Base-by-base conservation (phyloP, 306 rosid species). In the Begonia loranthoides region DNA sequence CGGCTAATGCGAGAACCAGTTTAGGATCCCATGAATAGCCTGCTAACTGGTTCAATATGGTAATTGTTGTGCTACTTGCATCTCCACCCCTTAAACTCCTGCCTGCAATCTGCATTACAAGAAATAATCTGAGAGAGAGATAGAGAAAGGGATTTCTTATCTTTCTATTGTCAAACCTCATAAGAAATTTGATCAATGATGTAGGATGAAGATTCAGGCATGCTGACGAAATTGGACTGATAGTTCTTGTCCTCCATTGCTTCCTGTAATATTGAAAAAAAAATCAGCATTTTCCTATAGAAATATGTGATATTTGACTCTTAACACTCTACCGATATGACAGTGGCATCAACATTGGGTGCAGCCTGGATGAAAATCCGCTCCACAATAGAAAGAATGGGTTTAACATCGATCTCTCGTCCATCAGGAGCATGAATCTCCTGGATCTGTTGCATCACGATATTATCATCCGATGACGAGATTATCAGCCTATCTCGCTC, bases 1-100 rank as follows among this genome's bases (percentile, higher is more conserved):
- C 93, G n/a, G 94, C 96, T 12, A 92, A 51, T 52, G 88, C 28
- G 45, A 86, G 41, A 51, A 78, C 99, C 55, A 83, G 82, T 74
- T 90, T 90, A 44, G 93, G 79, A 69, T 90, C 96, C 99, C 96
- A 90, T 19, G 88, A 51, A 59, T 80, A 86, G 66, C 54, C 74
- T 2, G 93, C 68, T 17, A 86, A 73, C 54, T 59, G 64, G 64
- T 69, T 76, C 62, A 86, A 72, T 48, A 83, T 34, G 57, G 68
- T 80, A 73, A 83, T 65, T 1, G 94, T 75, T 49, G 84, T 69
- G 24, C 67, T 69, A 64, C 83, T 92, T 49, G 80, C 80, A 73
- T 92, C 96, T 17, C 74, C 68, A n/a, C 81, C 76, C 13, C 77
- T 77, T 0, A 80, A 76, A 60, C 88, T 64, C 74, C 83, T 79